Evolutionary conservation across 75 land plant species (phyloP), one percentile per base, ranked within the genome.

Genomic region (Picea glauca): DNA sequence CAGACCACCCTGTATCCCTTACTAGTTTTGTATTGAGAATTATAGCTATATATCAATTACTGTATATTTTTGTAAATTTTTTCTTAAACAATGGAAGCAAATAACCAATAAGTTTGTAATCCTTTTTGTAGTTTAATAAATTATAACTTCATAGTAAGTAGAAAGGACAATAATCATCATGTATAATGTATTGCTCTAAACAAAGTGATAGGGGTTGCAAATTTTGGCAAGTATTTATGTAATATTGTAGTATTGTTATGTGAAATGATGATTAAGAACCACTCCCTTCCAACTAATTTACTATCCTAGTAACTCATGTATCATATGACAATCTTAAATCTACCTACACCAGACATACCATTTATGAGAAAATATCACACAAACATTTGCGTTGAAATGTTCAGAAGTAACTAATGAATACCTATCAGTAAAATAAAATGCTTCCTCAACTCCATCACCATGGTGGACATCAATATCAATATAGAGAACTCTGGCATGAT

Each of bases 371-470:
- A 40, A 43, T 21, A 70, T 20, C 12, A 38, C 13, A 40, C 17
- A 15, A n/a, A 0, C 54, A 70, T n/a, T 4, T 1, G 3, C 4
- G 31, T 5, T 38, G 33, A 57, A 20, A 26, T 18, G 56, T 26
- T 17, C 3, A 57, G 58, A 66, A n/a, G 31, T 4, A 31, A 31
- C n/a, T 0, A 63, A 62, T 58, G 54, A 21, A 57, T 80, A 95
- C 99, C 99, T 95, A 90, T 98, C 98, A 31, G 99, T 98, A 78
- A 85, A 90, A 81, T 93, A 98, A 78, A 98, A 98, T 30, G 99
- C 99, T 87, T 95, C 98, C 83, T 98, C 99, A 23, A 98, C 99
- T 20, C 99, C 99, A 89, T 98, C 99, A 62, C 99, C 99, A 85
- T 98, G 99, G 88, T 98, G 99, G 35, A 98, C 93, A 83, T 98